Evolutionary conservation across 805 yeast genomes (phyloP).

Genomic region (Ogataea paradorogensis): DNA sequence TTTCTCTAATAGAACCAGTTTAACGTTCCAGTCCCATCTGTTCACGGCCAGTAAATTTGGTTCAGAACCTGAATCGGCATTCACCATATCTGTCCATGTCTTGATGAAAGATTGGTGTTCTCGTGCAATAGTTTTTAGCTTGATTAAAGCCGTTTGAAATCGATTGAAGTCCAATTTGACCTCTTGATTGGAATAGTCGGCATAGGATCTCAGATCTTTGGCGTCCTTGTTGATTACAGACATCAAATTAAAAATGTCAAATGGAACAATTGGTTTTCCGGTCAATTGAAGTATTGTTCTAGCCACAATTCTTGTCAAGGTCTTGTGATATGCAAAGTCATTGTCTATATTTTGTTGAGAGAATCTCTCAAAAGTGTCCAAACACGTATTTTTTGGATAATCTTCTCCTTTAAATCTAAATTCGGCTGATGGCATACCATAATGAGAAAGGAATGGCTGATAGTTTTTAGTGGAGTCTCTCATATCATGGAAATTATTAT

Average conservation of each 20-base stretch:
- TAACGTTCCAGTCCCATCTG: conserved; percentile 81
- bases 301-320: conserved; percentile 55
- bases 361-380: conserved; percentile 62
- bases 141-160: conserved; percentile 29
- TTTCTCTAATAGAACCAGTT: conserved; percentile 53
- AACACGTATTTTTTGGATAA: conserved; percentile 54
- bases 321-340: conserved; percentile 51
- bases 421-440: conserved; percentile 70
- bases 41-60: conserved; percentile 68
- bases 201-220: conserved; percentile 45
- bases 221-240: conserved; percentile 41
- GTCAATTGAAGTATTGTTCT: conserved; percentile 54
- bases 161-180: conserved; percentile 25
- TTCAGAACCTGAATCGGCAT: conserved; percentile 58
- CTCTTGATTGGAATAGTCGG: conserved; percentile 15
- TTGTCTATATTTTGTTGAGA: conserved; percentile 49
- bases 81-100: conserved; percentile 61
- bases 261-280: conserved; percentile 77
- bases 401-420: conserved; percentile 41
- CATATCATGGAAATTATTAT: conserved; percentile 15
- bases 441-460: conserved; percentile 59
- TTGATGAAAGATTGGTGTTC: conserved; percentile 53
- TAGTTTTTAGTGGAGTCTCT: conserved; percentile 52
- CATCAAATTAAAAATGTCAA: conserved; percentile 49
- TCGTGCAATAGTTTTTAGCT: conserved; percentile 43